Conservation (phyloP, 768 basidiomycete genomes). For the Pleurotus ostreatus region DNA sequence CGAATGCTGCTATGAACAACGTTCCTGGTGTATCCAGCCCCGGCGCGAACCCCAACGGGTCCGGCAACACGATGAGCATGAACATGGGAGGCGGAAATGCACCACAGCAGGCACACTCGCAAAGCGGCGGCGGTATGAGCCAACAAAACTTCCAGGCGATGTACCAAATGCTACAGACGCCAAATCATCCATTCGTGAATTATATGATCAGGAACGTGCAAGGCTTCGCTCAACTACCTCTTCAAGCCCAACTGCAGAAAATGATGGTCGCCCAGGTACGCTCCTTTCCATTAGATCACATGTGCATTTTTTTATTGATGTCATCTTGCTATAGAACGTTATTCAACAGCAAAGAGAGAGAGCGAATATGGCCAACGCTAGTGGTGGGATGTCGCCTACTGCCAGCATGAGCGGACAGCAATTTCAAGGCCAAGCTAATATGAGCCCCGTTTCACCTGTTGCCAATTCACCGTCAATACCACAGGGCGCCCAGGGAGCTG, state of each 20-base stretch:
- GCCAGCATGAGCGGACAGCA: background rate
- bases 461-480: constrained; percentile 6
- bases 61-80: background rate
- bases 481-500: constrained; percentile 20
- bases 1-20: constrained; percentile 12
- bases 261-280: constrained; percentile 50
- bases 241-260: constrained; percentile 57
- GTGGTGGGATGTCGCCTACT: constrained; percentile 8
- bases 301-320: background rate
- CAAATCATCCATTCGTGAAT: constrained; percentile 53
- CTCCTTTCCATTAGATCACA: constrained; percentile 7
- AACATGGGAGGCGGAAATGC: background rate
- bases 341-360: constrained; percentile 20
- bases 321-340: background rate
- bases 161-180: constrained; percentile 48
- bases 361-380: constrained; percentile 3
- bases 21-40: constrained; percentile 13
- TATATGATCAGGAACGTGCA: constrained; percentile 50
- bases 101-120: no score
- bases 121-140: constrained; percentile 14
- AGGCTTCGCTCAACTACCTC: constrained; percentile 46
- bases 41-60: constrained; percentile 4
- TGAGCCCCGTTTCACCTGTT: constrained; percentile 20
- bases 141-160: constrained; percentile 39
- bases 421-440: constrained; percentile 14